A percentile compares a stretch with the other conserved stretches of the same genome.
These are phyloP conservation scores for Ceratobasidium sp. DNA, from an alignment of 1,284 basidiomycete genomes.

Conservation along the genomic window DNA sequence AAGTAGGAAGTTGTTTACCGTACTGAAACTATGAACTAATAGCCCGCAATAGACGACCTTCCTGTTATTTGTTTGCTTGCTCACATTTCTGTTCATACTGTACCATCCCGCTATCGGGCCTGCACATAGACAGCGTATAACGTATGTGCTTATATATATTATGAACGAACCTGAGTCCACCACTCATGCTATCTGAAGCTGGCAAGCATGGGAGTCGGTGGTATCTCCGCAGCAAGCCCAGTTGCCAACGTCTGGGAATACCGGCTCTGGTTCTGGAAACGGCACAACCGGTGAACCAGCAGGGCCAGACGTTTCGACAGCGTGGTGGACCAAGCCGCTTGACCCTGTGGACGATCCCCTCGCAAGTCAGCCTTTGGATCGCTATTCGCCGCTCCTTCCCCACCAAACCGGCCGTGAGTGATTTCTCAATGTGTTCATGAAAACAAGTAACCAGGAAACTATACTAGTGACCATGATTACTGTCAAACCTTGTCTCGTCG, in stretches of 20 bases:
- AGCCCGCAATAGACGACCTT: constrained; percentile 60
- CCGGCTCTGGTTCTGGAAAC: constrained; percentile 44
- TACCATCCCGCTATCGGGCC: constrained; percentile 81
- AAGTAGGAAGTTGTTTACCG: neutral
- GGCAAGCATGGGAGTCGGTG: constrained; percentile 89
- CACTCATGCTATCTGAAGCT: constrained; percentile 68
- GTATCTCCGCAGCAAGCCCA: constrained; percentile 49
- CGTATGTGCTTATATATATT: neutral
- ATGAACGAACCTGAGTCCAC: too few species aligned
- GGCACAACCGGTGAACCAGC: constrained; percentile 47
- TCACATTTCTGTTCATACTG: constrained; percentile 80
- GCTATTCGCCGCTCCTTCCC: constrained; percentile 83
- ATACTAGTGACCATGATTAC: constrained; percentile 77
- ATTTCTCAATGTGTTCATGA: constrained; percentile 24
- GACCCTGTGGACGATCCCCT: constrained; percentile 60
- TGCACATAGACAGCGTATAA: constrained; percentile 69
- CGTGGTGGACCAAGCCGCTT: constrained; percentile 76
- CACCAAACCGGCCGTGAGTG: constrained; percentile 85
- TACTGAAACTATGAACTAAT: neutral
- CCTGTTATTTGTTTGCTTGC: constrained; percentile 74
- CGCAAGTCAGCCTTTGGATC: constrained; percentile 80
- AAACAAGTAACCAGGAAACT: neutral
- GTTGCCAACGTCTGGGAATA: constrained; percentile 49
- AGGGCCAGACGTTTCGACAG: constrained; percentile 60
- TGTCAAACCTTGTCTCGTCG: constrained; percentile 76